Conservation (phyloP, 176 grass and related monocot species). For the Oryza meyeriana region DNA sequence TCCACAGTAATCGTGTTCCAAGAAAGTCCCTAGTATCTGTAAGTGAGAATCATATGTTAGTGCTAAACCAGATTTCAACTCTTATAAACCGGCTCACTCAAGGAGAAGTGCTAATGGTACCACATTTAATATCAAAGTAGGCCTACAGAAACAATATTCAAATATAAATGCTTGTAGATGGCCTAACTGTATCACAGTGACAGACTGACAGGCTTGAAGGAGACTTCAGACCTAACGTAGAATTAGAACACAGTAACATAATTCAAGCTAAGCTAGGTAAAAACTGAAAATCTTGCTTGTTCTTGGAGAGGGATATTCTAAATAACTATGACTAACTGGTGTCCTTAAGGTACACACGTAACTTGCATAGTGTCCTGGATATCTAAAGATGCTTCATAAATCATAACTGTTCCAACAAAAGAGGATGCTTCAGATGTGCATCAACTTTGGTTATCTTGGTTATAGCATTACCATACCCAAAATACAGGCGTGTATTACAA, state of each 20-base stretch:
- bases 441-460: neutral
- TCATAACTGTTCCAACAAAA: neutral
- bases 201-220: neutral
- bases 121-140: neutral
- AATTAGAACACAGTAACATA: neutral
- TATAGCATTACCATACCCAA: neutral
- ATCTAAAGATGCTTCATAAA: neutral
- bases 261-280: neutral
- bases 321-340: neutral
- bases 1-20: slow-evolving; percentile 67
- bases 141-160: neutral
- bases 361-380: neutral
- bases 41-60: slow-evolving; percentile 13
- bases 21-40: slow-evolving; percentile 63
- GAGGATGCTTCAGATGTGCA: neutral
- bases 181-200: neutral
- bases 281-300: neutral
- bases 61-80: neutral
- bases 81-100: neutral
- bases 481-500: neutral
- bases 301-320: neutral
- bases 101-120: neutral
- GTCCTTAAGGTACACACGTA: neutral
- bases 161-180: neutral
- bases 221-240: neutral